These are phyloP conservation scores for Mycena filopes DNA, from an alignment of 768 basidiomycete species.

Conservation along the genomic window DNA sequence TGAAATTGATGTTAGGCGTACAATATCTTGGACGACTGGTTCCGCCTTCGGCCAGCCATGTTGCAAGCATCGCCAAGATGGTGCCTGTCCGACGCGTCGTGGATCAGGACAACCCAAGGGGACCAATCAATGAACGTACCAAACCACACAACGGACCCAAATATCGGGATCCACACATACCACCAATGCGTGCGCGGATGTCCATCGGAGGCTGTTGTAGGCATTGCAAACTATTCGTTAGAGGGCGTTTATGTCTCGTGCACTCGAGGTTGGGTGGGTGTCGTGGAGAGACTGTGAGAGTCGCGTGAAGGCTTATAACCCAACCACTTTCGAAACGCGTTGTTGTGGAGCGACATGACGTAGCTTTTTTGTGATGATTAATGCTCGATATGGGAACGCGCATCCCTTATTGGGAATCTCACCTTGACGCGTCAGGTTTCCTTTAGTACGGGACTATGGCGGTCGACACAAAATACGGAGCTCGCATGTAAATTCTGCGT, in stretches of 20 bases:
- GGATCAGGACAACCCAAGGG: neutral
- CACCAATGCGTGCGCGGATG: slow-evolving; percentile 60
- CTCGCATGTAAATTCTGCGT: no score
- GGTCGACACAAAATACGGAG: neutral
- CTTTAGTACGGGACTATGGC: no score
- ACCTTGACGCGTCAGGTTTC: no score
- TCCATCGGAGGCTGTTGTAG: slow-evolving; percentile 36
- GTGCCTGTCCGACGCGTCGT: slow-evolving; percentile 50
- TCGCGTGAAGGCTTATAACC: neutral
- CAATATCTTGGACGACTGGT: slow-evolving; percentile 68
- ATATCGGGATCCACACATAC: slow-evolving; percentile 73
- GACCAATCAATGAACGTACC: slow-evolving; percentile 45
- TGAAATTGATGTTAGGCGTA: slow-evolving; percentile 4
- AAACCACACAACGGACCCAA: slow-evolving; percentile 74
- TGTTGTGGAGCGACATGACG: neutral
- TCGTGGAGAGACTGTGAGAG: slow-evolving; percentile 9
- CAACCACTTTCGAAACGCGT: no score
- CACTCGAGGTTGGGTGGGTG: neutral
- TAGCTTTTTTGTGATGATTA: neutral
- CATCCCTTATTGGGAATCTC: slow-evolving; percentile 4
- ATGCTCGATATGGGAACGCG: slow-evolving; percentile 5
- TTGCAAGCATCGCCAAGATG: slow-evolving; percentile 75
- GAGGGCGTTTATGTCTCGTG: neutral
- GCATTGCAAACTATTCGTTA: slow-evolving; percentile 28
- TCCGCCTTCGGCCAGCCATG: slow-evolving; percentile 63